Conservation (phyloP, 306 rosid species). For the Sophora flavescens region DNA sequence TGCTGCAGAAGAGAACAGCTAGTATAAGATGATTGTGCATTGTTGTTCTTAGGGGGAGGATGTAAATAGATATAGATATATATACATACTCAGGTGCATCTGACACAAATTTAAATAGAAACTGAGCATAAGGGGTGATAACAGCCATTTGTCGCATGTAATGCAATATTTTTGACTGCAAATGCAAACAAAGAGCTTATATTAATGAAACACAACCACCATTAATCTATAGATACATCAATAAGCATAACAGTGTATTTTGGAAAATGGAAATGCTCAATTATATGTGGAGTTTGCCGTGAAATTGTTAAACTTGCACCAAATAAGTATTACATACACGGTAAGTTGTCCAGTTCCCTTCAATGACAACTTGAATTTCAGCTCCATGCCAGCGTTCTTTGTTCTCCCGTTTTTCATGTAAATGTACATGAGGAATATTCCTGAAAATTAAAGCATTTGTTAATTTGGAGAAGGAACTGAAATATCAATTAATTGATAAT, state of each 20-base stretch:
- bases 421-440: slow-evolving; percentile 93
- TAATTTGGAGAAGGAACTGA: slow-evolving; percentile 40
- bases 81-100: slow-evolving; percentile 81
- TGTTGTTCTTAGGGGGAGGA: slow-evolving; percentile 5
- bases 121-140: slow-evolving; percentile 63
- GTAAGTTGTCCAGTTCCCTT: slow-evolving; percentile 98
- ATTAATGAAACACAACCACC: slow-evolving; percentile 24
- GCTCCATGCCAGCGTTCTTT: slow-evolving; percentile 88
- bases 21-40: slow-evolving; percentile 40
- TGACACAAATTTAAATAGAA: slow-evolving; percentile 82
- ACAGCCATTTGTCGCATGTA: slow-evolving; percentile 92
- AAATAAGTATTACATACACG: slow-evolving; percentile 63
- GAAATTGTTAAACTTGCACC: slow-evolving; percentile 28
- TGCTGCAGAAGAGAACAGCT: slow-evolving; percentile 61
- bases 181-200: slow-evolving; percentile 45
- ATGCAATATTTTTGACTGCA: slow-evolving; percentile 95
- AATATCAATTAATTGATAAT: slow-evolving; percentile 33
- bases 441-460: slow-evolving; percentile 54
- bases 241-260: slow-evolving; percentile 36
- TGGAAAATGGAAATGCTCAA: slow-evolving; percentile 30
- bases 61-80: slow-evolving; percentile 39
- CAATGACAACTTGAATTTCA: slow-evolving; percentile 97
- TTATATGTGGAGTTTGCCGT: slow-evolving; percentile 31
- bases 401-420: slow-evolving; percentile 80
- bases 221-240: background rate